phyloP scores from a whole-genome alignment of 2,329 filamentous ascomycete species.

The Tolypocladium ovalisporum region DNA sequence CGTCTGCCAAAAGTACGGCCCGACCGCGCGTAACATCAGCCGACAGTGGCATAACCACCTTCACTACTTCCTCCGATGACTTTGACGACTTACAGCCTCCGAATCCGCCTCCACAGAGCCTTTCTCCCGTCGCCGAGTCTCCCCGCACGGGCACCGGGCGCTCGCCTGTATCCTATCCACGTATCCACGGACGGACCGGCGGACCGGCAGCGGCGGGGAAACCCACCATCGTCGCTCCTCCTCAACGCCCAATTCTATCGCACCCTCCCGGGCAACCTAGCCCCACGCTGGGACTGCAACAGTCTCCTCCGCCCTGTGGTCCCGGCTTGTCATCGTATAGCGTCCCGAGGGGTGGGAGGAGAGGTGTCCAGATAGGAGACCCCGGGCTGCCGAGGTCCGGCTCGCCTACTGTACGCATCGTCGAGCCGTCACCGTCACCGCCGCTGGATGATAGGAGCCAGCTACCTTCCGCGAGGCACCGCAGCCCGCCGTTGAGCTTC shows the following conservation, averaged over 20 bases:
- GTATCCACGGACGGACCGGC: conserved; percentile 12
- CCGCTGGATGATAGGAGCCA: conserved; percentile 12
- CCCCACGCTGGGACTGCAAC: conserved; percentile 27
- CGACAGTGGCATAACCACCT: conserved; percentile 21
- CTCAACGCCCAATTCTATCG: conserved; percentile 19
- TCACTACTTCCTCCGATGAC: conserved; percentile 18
- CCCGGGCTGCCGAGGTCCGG: conserved; percentile 12
- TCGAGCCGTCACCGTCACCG: conserved; percentile 22
- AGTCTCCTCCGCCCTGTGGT: conserved; percentile 4
- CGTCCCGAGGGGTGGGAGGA: neutral
- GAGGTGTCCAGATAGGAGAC: conserved; percentile 5
- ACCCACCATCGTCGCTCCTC: conserved; percentile 13
- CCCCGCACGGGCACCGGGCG: conserved; percentile 21
- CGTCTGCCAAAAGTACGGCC: conserved; percentile 10
- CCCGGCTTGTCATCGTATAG: conserved; percentile 2
- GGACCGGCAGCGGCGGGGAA: conserved; percentile 8
- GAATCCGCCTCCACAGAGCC: conserved; percentile 15
- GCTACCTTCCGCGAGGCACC: conserved; percentile 4
- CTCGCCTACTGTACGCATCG: conserved; percentile 25
- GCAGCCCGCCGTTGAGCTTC: neutral
- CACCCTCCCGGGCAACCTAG: conserved; percentile 25
- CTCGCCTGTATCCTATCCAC: conserved; percentile 21
- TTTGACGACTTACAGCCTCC: conserved; percentile 8
- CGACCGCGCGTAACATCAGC: conserved; percentile 15
- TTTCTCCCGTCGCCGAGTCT: conserved; percentile 40